Evolutionary conservation across 2,329 filamentous ascomycete species (phyloP).

Genomic region (Cladosporium sp.): DNA sequence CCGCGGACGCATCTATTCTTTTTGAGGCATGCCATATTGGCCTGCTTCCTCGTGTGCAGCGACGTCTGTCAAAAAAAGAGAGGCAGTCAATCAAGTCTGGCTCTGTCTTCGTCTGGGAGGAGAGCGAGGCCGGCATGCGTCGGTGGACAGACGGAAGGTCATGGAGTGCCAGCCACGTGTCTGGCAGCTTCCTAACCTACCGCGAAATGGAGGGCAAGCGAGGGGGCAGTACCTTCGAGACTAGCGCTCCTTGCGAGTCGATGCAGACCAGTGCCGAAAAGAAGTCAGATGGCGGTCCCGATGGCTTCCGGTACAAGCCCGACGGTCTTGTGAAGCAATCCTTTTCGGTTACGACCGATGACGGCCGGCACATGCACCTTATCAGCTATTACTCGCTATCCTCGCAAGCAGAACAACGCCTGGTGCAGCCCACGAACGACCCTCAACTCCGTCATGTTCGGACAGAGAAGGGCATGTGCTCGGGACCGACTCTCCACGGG

Average conservation of each 20-base stretch:
- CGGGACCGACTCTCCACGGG: slow-evolving; percentile 88
- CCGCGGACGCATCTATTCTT: slow-evolving; percentile 93
- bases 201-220: slow-evolving; percentile 98
- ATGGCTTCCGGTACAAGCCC: slow-evolving; percentile 89
- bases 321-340: slow-evolving; percentile 99
- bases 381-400: slow-evolving; percentile 94
- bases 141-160: slow-evolving; percentile 98
- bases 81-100: slow-evolving; percentile 91
- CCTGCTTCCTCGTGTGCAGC: slow-evolving; percentile 82
- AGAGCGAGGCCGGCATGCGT: slow-evolving; percentile 95
- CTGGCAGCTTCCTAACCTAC: slow-evolving; percentile 94
- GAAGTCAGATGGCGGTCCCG: slow-evolving; percentile 67
- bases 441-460: slow-evolving; percentile 72
- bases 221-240: slow-evolving; percentile 62
- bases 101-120: slow-evolving; percentile 99
- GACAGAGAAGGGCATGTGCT: slow-evolving; percentile 91
- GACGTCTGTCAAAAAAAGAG: slow-evolving; percentile 92
- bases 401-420: slow-evolving; percentile 62
- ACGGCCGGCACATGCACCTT: slow-evolving; percentile 84
- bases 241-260: slow-evolving; percentile 61
- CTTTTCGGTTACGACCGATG: slow-evolving; percentile 94
- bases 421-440: slow-evolving; percentile 78
- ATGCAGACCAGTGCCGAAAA: slow-evolving; percentile 76
- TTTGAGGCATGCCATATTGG: slow-evolving; percentile 94
- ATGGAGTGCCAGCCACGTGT: slow-evolving; percentile 96